Evolutionary conservation across 2,329 filamentous ascomycete species (phyloP), one percentile per base, ranked within the genome.

Genomic region (Colletotrichum truncatum): DNA sequence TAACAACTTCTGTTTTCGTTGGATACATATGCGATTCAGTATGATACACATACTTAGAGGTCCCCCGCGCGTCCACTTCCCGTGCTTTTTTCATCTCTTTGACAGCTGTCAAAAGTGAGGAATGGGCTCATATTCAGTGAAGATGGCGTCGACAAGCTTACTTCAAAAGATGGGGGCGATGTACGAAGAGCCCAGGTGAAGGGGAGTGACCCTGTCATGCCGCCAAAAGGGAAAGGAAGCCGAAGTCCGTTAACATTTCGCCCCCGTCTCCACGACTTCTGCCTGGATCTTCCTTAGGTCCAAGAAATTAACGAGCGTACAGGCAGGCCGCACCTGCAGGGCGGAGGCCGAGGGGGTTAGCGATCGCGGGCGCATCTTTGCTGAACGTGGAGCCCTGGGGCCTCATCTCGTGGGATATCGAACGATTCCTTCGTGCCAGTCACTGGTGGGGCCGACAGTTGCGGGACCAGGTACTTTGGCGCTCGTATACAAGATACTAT

Each of bases 291-390:
- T 18, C n/a, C 7, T 11, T 11, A 32, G 26, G 38, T 30, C 21
- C 28, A 28, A 23, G 53, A 45, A 32, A 62, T 28, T 25, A 45
- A 38, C 34, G 28, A 34, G 21, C 38, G 41, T 46, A 49, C 16
- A 59, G 30, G 55, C n/a, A 2, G 39, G 46, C 14, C 14, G n/a
- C 18, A 16, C 28, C 18, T 49, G 41, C 51, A 56, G 23, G 21
- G 39, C 30, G 26, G 41, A 41, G 43, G 16, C 10, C 21, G 23
- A 36, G 49, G 34, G 18, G 49, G 46, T 18, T 12, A 23, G 16
- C 28, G 51, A 63, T 66, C 49, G 41, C 43, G 43, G 62, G 62
- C 23, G 28, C 49, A 66, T 63, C 51, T 51, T n/a, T 7, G 10
- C 16, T 16, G 36, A 14, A 49, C 28, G 48, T 55, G 56, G 41